Conservation (phyloP, 768 basidiomycete genomes). For the Auricularia auricula-judae region DNA sequence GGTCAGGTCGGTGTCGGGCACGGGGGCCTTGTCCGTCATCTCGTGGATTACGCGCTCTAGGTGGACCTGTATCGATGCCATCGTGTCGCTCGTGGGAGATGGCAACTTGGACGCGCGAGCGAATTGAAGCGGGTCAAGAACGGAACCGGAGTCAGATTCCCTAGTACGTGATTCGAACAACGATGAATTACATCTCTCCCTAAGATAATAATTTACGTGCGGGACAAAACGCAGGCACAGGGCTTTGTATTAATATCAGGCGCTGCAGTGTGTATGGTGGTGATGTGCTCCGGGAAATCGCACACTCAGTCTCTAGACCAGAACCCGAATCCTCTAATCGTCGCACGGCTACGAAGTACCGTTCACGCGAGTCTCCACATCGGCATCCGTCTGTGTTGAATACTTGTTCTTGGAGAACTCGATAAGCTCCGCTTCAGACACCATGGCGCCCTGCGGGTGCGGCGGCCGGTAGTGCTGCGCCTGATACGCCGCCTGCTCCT, state of each 20-base stretch:
- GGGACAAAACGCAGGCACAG: too few relatives aligned
- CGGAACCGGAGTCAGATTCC: too few relatives aligned
- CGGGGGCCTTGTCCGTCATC: conserved; percentile 25
- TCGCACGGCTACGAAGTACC: not conserved
- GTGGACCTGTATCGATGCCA: conserved; percentile 5
- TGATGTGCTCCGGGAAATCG: too few relatives aligned
- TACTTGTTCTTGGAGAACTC: conserved; percentile 1
- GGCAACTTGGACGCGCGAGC: too few relatives aligned
- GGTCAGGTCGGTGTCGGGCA: conserved; percentile 76
- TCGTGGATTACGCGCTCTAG: conserved; percentile 16
- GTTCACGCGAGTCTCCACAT: not conserved
- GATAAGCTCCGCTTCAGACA: conserved; percentile 33
- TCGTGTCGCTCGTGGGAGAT: not conserved
- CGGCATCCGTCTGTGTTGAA: not conserved
- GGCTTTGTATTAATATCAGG: too few relatives aligned
- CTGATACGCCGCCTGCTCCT: conserved; percentile 66
- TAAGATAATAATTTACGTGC: too few relatives aligned
- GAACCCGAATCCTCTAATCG: too few relatives aligned
- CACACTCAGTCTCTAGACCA: too few relatives aligned
- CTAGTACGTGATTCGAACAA: too few relatives aligned
- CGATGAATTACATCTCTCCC: too few relatives aligned
- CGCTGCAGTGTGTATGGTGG: too few relatives aligned
- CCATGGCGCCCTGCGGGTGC: conserved; percentile 66
- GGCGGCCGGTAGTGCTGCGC: conserved; percentile 52
- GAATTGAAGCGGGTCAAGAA: too few relatives aligned